These are phyloP conservation scores for Salix koriyanagi DNA, from an alignment of 345 rosid species.

Conservation along the genomic window DNA sequence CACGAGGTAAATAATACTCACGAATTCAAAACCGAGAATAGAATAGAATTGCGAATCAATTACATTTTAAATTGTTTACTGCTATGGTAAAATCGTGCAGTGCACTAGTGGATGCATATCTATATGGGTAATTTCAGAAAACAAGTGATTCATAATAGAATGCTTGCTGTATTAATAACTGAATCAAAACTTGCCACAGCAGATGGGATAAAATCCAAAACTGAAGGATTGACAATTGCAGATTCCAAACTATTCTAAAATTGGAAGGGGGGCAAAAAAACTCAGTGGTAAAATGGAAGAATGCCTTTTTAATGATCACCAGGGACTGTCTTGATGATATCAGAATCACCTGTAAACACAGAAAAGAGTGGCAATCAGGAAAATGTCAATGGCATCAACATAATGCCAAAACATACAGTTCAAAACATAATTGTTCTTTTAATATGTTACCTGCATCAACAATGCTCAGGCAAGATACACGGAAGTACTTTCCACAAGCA, in stretches of 20 bases:
- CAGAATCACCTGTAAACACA: conserved; percentile 56
- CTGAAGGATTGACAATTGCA: not conserved
- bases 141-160: not conserved
- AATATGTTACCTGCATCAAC: conserved; percentile 47
- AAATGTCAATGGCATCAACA: not conserved
- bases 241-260: not conserved
- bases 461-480: conserved; percentile 67
- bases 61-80: not conserved
- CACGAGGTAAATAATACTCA: not conserved
- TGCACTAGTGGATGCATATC: too few relatives aligned
- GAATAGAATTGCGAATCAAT: not conserved
- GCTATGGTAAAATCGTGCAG: not conserved
- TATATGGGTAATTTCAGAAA: not conserved
- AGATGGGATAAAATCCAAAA: not conserved
- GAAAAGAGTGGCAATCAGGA: not conserved
- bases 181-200: not conserved
- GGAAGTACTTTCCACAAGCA: conserved; percentile 67
- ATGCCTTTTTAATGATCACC: conserved; percentile 43
- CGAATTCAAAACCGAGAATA: not conserved
- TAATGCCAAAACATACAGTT: not conserved
- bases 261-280: not conserved
- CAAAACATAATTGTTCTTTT: not conserved
- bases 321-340: conserved; percentile 66
- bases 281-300: not conserved
- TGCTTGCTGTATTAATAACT: not conserved